A percentile compares a stretch with the other conserved stretches of the same genome.
Evolutionary conservation across 2,329 filamentous ascomycete species (phyloP).

Genomic region (Elsinoe australis): DNA sequence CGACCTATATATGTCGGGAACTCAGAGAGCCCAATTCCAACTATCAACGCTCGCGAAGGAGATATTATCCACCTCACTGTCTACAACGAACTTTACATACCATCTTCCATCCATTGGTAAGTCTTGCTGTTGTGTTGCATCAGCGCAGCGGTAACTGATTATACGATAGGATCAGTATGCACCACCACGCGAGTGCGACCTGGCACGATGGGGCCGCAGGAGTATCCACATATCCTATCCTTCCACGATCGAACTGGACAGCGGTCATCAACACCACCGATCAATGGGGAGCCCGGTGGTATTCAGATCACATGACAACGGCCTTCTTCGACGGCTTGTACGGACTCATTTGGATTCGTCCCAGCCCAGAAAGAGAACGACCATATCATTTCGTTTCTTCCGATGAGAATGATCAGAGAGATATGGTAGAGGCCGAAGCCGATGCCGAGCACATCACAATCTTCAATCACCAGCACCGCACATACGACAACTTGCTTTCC

Average conservation of each 20-base stretch:
- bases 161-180: neutral
- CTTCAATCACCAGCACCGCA: conserved; percentile 22
- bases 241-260: conserved; percentile 22
- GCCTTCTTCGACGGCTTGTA: conserved; percentile 22
- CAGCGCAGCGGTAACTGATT: neutral
- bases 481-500: conserved; percentile 20
- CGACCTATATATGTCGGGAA: conserved; percentile 22
- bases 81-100: conserved; percentile 20
- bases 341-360: conserved; percentile 22
- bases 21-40: conserved; percentile 20
- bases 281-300: conserved; percentile 23
- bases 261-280: conserved; percentile 20
- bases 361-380: conserved; percentile 18
- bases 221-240: conserved; percentile 20
- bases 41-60: conserved; percentile 20
- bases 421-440: conserved; percentile 22
- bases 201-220: conserved; percentile 22
- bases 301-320: conserved; percentile 21
- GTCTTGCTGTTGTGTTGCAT: too few species aligned
- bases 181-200: conserved; percentile 18
- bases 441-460: conserved; percentile 19
- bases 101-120: conserved; percentile 19
- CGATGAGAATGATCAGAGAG: conserved; percentile 19
- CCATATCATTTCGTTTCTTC: conserved; percentile 21
- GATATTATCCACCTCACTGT: conserved; percentile 21